Evolutionary conservation across 257 asterid genomes (phyloP).

Genomic region (Fraxinus pennsylvanica): DNA sequence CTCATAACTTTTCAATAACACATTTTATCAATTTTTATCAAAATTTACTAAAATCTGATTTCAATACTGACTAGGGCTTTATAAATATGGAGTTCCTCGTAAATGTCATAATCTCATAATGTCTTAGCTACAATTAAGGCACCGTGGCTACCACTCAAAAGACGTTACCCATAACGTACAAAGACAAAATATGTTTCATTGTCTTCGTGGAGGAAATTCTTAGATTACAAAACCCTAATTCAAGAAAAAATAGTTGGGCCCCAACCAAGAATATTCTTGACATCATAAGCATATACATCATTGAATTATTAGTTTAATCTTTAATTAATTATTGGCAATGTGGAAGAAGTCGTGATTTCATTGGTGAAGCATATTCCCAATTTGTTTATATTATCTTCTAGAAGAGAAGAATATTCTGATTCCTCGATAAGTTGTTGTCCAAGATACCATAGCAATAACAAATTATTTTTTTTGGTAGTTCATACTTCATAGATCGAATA

Average conservation of each 20-base stretch:
- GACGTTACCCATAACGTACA: conserved; percentile 1
- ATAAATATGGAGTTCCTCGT: too few relatives aligned
- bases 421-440: conserved; percentile 38
- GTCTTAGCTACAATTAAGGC: not conserved
- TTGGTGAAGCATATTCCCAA: conserved; percentile 40
- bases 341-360: conserved; percentile 27
- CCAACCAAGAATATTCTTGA: conserved; percentile 39
- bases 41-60: too few relatives aligned
- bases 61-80: too few relatives aligned
- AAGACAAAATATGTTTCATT: conserved; percentile 36
- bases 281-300: conserved; percentile 38
- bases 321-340: conserved; percentile 20
- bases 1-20: too few relatives aligned
- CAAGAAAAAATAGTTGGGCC: conserved; percentile 6
- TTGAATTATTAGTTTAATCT: not conserved
- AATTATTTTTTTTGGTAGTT: conserved; percentile 17
- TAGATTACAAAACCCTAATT: not conserved
- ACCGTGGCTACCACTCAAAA: conserved; percentile 10
- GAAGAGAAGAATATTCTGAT: conserved; percentile 38
- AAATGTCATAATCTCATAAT: too few relatives aligned
- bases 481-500: conserved; percentile 12
- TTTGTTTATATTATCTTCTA: conserved; percentile 39
- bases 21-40: too few relatives aligned
- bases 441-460: conserved; percentile 25
- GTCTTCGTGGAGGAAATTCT: conserved; percentile 3